These are phyloP conservation scores for Raddia guianensis DNA, from an alignment of 176 grass and related monocot species.

Conservation along the genomic window DNA sequence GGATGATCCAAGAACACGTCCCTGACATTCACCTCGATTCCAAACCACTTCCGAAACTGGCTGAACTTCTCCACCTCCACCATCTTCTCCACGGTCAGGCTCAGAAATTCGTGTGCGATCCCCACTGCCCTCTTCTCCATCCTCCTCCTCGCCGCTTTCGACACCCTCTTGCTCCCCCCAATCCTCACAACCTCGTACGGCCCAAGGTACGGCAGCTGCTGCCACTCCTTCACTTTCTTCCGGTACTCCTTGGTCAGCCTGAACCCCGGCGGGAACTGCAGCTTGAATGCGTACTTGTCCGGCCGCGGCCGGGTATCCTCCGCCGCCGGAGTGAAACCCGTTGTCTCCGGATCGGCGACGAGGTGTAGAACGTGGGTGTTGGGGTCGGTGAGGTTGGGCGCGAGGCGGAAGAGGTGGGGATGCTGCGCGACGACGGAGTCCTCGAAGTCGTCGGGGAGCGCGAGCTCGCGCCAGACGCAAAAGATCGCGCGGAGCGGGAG, in stretches of 20 bases:
- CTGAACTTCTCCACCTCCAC: constrained; percentile 94
- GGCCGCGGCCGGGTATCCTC: constrained; percentile 45
- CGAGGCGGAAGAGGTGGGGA: constrained; percentile 56
- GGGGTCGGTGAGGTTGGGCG: constrained; percentile 47
- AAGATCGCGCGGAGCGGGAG: constrained; percentile 76
- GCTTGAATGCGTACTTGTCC: constrained; percentile 62
- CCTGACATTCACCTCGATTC: constrained; percentile 80
- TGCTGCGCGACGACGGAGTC: constrained; percentile 53
- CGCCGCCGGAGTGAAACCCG: constrained; percentile 40
- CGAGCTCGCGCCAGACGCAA: constrained; percentile 82
- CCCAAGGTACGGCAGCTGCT: constrained; percentile 52
- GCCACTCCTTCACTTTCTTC: constrained; percentile 62
- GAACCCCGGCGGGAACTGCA: constrained; percentile 76
- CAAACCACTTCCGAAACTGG: constrained; percentile 85
- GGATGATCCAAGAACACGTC: constrained; percentile 93
- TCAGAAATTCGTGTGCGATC: constrained; percentile 86
- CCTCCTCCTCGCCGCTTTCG: constrained; percentile 50
- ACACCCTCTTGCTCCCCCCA: constrained; percentile 26
- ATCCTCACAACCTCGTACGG: constrained; percentile 47
- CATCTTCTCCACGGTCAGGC: constrained; percentile 90
- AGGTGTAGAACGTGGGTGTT: constrained; percentile 70
- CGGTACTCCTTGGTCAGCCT: constrained; percentile 64
- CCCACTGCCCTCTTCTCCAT: constrained; percentile 92
- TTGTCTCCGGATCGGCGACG: constrained; percentile 26
- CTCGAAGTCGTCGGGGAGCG: constrained; percentile 81